These are phyloP conservation scores for Periglandula ipomoeae DNA, from an alignment of 2,329 filamentous ascomycete species.

Conservation along the genomic window DNA sequence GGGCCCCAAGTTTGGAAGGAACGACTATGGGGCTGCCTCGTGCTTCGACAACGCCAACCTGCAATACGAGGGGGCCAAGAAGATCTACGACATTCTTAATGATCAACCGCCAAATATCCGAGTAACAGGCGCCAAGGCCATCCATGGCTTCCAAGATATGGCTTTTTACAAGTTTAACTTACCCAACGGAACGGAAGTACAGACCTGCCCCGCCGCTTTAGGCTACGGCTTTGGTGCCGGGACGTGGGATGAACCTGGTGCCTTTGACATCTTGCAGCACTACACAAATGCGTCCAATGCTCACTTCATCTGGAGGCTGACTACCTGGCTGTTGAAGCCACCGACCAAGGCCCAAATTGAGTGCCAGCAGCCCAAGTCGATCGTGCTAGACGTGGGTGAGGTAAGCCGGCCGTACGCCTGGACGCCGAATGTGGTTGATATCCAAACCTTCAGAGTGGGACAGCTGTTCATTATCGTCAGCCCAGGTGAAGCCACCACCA, in stretches of 20 bases:
- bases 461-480: conserved; percentile 79
- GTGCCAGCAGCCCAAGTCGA: conserved; percentile 75
- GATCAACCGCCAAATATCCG: conserved; percentile 39
- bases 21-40: conserved; percentile 65
- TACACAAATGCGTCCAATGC: conserved; percentile 58
- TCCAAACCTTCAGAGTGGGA: conserved; percentile 75
- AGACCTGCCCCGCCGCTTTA: conserved; percentile 75
- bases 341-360: conserved; percentile 59
- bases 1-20: conserved; percentile 55
- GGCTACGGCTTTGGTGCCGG: conserved; percentile 87
- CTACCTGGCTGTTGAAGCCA: conserved; percentile 59
- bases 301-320: conserved; percentile 70
- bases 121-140: conserved; percentile 60
- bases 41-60: conserved; percentile 64
- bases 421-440: conserved; percentile 81
- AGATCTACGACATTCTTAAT: conserved; percentile 41
- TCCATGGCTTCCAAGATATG: conserved; percentile 77
- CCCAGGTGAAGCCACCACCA: conserved; percentile 81
- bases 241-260: conserved; percentile 79
- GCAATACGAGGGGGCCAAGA: conserved; percentile 51
- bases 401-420: conserved; percentile 68
- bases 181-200: conserved; percentile 59
- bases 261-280: conserved; percentile 83
- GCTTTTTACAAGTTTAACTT: conserved; percentile 62
- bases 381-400: conserved; percentile 80